A percentile compares a stretch with the other conserved stretches of the same genome.
Conservation (phyloP, 306 rosid genomes). For the Inga laurina region DNA sequence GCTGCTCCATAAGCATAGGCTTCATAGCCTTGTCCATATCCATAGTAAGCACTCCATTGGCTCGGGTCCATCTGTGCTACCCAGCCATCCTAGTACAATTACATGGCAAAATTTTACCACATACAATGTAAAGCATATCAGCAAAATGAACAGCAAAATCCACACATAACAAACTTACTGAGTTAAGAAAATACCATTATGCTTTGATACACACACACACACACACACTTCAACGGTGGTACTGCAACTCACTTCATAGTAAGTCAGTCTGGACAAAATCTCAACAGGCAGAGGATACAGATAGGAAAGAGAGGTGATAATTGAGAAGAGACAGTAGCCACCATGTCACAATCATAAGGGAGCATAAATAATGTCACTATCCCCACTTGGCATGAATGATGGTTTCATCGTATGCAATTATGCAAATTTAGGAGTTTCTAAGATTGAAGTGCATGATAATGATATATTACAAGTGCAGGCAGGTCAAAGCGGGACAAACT, state of each 20-base stretch:
- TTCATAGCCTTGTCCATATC: constrained; percentile 89
- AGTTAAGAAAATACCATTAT: constrained; percentile 8
- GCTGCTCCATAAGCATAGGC: constrained; percentile 75
- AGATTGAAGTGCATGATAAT: constrained; percentile 1
- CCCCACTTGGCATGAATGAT: background rate
- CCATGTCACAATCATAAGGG: background rate
- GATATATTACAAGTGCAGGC: constrained; percentile 13
- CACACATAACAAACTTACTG: constrained; percentile 6
- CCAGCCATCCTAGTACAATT: constrained; percentile 69
- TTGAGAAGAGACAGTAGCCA: background rate
- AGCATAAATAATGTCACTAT: background rate
- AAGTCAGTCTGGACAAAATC: background rate
- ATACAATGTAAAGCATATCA: background rate
- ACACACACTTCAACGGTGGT: background rate
- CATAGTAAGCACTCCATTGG: constrained; percentile 84
- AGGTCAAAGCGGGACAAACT: background rate
- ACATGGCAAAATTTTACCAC: constrained; percentile 16
- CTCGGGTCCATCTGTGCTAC: constrained; percentile 73
- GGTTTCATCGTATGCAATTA: constrained; percentile 1
- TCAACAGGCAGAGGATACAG: background rate
- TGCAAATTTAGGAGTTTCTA: constrained; percentile 6
- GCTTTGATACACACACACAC: background rate
- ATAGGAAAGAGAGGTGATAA: background rate
- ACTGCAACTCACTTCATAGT: background rate
- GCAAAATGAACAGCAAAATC: background rate